phyloP scores from a whole-genome alignment of 352 stramenopile species.

The Globisporangium echinulatum region DNA sequence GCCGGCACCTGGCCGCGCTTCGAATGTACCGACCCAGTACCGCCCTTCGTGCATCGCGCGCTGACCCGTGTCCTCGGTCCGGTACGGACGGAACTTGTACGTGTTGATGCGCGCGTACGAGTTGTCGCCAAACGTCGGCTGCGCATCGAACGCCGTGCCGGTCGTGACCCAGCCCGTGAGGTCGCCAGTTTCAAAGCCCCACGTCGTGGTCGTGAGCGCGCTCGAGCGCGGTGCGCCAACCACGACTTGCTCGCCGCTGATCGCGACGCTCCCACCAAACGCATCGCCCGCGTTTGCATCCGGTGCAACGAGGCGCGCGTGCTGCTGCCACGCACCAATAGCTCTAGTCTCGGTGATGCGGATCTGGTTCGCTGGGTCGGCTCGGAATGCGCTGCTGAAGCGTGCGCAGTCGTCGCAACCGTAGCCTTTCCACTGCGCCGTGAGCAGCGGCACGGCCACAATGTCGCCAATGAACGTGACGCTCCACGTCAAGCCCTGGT shows the following conservation, averaged over 20 bases:
- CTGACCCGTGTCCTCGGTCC: conserved; percentile 30
- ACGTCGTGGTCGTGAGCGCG: conserved; percentile 87
- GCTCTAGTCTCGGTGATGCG: conserved; percentile 36
- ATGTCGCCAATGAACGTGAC: conserved; percentile 82
- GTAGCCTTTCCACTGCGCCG: conserved; percentile 48
- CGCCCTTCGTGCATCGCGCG: conserved; percentile 66
- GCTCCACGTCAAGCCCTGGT: conserved; percentile 76
- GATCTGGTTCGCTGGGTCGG: conserved; percentile 51
- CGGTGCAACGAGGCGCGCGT: conserved; percentile 44
- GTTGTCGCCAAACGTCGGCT: conserved; percentile 96
- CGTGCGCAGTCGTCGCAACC: conserved; percentile 61
- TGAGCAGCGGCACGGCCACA: conserved; percentile 49
- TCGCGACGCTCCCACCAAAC: conserved; percentile 67
- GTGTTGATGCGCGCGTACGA: conserved; percentile 69
- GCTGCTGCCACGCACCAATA: conserved; percentile 59
- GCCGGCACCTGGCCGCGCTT: conserved; percentile 78
- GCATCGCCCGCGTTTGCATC: conserved; percentile 71
- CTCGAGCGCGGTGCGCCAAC: conserved; percentile 62
- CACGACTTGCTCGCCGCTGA: conserved; percentile 75
- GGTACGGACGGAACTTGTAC: conserved; percentile 41
- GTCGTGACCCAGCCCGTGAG: conserved; percentile 91
- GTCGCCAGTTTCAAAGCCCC: conserved; percentile 97
- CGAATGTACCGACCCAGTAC: conserved; percentile 95
- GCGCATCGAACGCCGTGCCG: conserved; percentile 89
- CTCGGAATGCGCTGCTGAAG: conserved; percentile 65